These are phyloP conservation scores for Colletotrichum nymphaeae DNA, from an alignment of 2,329 filamentous ascomycete genomes.

Conservation along the genomic window DNA sequence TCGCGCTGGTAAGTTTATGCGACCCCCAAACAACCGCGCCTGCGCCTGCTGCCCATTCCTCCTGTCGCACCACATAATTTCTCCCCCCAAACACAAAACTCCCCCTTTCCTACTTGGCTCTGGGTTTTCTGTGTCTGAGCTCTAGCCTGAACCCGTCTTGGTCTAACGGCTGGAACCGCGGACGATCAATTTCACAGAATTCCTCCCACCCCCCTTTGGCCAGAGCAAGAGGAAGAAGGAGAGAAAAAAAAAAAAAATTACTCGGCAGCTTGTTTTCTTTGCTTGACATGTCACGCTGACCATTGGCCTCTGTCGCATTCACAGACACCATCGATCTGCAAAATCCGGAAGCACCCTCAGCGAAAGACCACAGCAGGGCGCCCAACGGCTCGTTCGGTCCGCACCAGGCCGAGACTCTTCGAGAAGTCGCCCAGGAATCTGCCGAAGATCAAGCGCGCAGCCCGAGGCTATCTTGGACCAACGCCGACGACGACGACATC, in stretches of 20 bases:
- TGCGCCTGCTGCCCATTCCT: slow-evolving; percentile 31
- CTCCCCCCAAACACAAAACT: slow-evolving; percentile 28
- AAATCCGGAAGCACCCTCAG: slow-evolving; percentile 83
- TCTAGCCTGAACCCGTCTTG: slow-evolving; percentile 35
- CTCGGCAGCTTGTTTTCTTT: background rate
- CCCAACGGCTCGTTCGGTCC: slow-evolving; percentile 64
- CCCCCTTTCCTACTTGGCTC: slow-evolving; percentile 23
- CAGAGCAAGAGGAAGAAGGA: background rate
- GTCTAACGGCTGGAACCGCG: slow-evolving; percentile 29
- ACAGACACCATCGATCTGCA: slow-evolving; percentile 96
- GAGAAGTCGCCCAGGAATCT: slow-evolving; percentile 81
- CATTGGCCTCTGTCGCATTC: slow-evolving; percentile 18
- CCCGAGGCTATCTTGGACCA: slow-evolving; percentile 68
- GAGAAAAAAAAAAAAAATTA: background rate
- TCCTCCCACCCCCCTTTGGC: slow-evolving; percentile 19
- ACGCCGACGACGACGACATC: slow-evolving; percentile 52
- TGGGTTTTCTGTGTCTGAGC: slow-evolving; percentile 29
- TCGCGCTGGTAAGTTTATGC: slow-evolving; percentile 64
- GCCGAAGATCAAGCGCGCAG: slow-evolving; percentile 77
- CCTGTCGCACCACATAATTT: slow-evolving; percentile 27
- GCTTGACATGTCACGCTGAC: slow-evolving; percentile 33
- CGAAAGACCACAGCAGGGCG: slow-evolving; percentile 77
- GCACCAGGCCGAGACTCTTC: slow-evolving; percentile 87
- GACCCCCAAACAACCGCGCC: slow-evolving; percentile 34
- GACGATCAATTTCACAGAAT: slow-evolving; percentile 34